A percentile compares a stretch with the other conserved stretches of the same genome.
These are phyloP conservation scores for Phialocephala sp. DNA, from an alignment of 2,329 filamentous ascomycete species.

Conservation along the genomic window DNA sequence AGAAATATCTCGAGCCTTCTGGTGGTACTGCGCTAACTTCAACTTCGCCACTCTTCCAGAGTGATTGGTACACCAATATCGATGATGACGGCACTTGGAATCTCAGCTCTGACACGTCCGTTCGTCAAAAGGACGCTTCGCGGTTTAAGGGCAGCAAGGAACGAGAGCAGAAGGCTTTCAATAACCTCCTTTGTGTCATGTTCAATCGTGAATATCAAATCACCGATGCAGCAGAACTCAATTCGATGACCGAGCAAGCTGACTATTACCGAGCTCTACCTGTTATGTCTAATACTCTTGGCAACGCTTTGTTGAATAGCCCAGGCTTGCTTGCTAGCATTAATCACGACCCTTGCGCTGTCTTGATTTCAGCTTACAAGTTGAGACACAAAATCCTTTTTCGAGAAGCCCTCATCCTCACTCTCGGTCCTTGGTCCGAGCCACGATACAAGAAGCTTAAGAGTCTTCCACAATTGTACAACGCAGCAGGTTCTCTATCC, in stretches of 20 bases:
- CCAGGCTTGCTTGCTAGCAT: not conserved
- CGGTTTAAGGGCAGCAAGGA: not conserved
- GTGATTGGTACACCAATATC: constrained; percentile 16
- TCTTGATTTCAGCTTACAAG: not conserved
- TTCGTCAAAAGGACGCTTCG: not conserved
- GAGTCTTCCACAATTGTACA: not conserved
- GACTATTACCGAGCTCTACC: constrained; percentile 20
- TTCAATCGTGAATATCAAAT: constrained; percentile 21
- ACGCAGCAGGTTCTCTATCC: not conserved
- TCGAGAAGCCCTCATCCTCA: constrained; percentile 12
- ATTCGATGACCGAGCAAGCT: constrained; percentile 6
- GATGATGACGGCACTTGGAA: constrained; percentile 14
- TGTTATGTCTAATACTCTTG: constrained; percentile 1
- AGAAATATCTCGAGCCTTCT: constrained; percentile 14
- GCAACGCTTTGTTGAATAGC: constrained; percentile 1
- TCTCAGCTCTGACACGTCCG: not conserved
- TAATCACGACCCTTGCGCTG: not conserved
- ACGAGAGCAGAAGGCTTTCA: constrained; percentile 11
- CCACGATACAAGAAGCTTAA: constrained; percentile 3
- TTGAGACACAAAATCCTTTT: constrained; percentile 14
- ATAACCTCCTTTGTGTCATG: constrained; percentile 23
- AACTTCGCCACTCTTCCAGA: constrained; percentile 9
- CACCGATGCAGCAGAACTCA: not conserved
- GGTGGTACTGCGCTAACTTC: constrained; percentile 2
- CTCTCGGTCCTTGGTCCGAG: constrained; percentile 10